These are phyloP conservation scores for Cyphellophora europaea DNA, from an alignment of 2,329 filamentous ascomycete genomes.

Conservation along the genomic window DNA sequence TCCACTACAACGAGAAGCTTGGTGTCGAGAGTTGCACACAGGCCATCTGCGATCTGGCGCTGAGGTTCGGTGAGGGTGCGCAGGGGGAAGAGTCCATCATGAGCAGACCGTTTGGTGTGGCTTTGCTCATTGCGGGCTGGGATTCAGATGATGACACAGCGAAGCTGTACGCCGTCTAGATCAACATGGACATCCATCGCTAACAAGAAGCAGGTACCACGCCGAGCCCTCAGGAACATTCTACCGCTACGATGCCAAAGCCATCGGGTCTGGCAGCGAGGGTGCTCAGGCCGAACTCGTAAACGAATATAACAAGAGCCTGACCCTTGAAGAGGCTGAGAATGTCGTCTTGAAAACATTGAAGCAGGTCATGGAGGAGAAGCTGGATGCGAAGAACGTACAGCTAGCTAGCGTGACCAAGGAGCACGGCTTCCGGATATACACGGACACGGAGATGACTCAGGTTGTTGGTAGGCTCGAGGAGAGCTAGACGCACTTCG, in stretches of 20 bases:
- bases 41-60: constrained; percentile 92
- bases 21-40: constrained; percentile 97
- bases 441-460: constrained; percentile 95
- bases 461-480: constrained; percentile 67
- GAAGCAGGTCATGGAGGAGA: constrained; percentile 99
- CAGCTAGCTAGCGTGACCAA: constrained; percentile 96
- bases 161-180: too few species aligned
- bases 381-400: constrained; percentile 96
- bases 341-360: constrained; percentile 92
- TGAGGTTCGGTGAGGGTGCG: constrained; percentile 93
- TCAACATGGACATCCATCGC: too few species aligned
- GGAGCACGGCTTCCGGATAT: constrained; percentile 97
- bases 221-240: constrained; percentile 97
- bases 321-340: constrained; percentile 87
- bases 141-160: constrained; percentile 88
- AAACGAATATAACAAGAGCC: constrained; percentile 97
- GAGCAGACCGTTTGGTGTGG: constrained; percentile 93
- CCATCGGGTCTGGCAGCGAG: constrained; percentile 93
- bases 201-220: constrained; percentile 86
- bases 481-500: constrained; percentile 25
- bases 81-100: constrained; percentile 98
- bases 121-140: constrained; percentile 89
- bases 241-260: constrained; percentile 98
- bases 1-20: constrained; percentile 95
- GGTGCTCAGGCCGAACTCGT: constrained; percentile 96